Evolutionary conservation across 768 basidiomycete species (phyloP), one percentile per base, ranked within the genome.

Genomic region (Russula abietina): DNA sequence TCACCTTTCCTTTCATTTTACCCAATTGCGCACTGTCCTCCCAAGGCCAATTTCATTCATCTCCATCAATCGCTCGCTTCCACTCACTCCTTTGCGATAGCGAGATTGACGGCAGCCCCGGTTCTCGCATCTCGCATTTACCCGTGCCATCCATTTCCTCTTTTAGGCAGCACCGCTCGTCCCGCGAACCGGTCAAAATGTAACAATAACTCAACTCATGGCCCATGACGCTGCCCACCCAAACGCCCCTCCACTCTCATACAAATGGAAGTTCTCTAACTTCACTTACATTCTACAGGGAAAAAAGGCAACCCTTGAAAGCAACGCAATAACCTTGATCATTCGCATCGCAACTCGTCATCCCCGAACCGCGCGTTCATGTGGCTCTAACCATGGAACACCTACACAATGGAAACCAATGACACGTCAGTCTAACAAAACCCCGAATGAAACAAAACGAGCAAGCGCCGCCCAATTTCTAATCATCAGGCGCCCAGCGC

Each of bases 321-420:
- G 56, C 33, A 53, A 58, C 19, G 24, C 43, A 57, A 52, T 32
- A 51, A 52, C 55, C 32, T 38, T 46, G n/a, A 22, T 26, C 11
- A 33, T 48, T 33, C 19, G 33, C 51, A 41, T 60, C 39, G 49
- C 55, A 36, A 52, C 50, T 19, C 28, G 46, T 62, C 61, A 63
- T 24, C 69, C 71, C 55, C 81, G 70, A n/a, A 87, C 79, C 26
- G 24, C 52, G 30, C 91, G 83, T 69, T 92, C 84, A 70, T 86
- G 85, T 1, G 91, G 89, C 64, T 88, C 85, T 70, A 90, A 85
- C 89, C 88, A 93, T 2, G 90, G 90, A 4, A 93, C 87, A 14
- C 78, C 80, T 81, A 55, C 7, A 58, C 45, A 32, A 46, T 33
- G 49, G 54, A 65, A 30, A 43, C 55, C 36, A 41, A 26, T 12